phyloP scores from a whole-genome alignment of 805 yeast species.

The Barnettozyma sucrosica region DNA sequence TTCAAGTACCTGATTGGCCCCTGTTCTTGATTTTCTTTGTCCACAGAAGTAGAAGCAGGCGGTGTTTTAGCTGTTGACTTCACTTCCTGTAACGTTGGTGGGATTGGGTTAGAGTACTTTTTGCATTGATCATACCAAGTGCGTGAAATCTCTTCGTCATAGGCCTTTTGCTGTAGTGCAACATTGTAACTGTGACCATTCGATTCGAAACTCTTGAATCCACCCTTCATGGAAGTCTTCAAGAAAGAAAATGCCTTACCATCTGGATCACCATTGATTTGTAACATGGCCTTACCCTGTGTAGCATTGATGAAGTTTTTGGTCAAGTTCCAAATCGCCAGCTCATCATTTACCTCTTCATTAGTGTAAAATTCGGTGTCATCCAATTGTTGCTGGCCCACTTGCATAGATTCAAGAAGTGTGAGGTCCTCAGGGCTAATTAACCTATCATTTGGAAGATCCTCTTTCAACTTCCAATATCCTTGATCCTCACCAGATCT shows the following conservation, averaged over 20 bases:
- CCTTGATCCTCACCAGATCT: conserved; percentile 93
- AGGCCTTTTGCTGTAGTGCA: conserved; percentile 81
- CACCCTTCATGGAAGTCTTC: conserved; percentile 92
- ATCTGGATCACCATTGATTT: conserved; percentile 90
- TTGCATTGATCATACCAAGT: conserved; percentile 86
- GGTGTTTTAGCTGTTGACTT: conserved; percentile 12
- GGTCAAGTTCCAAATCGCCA: conserved; percentile 93
- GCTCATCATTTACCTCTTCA: conserved; percentile 65
- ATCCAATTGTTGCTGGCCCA: conserved; percentile 82
- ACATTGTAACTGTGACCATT: conserved; percentile 73
- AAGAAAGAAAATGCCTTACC: conserved; percentile 85
- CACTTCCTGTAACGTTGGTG: conserved; percentile 22
- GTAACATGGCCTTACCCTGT: conserved; percentile 95
- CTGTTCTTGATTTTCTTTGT: conserved; percentile 13
- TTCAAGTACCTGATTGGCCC: conserved; percentile 35
- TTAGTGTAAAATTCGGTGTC: conserved; percentile 60
- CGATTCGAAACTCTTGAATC: conserved; percentile 49
- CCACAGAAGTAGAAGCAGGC: not conserved
- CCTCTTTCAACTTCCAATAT: conserved; percentile 82
- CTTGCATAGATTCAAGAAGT: conserved; percentile 85
- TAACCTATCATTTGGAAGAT: conserved; percentile 70
- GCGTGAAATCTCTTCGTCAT: conserved; percentile 81
- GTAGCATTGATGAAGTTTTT: conserved; percentile 88
- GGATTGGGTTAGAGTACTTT: conserved; percentile 38
- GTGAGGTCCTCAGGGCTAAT: conserved; percentile 89